phyloP scores from a whole-genome alignment of 768 basidiomycete genomes.

The Lactifluus pinguis region DNA sequence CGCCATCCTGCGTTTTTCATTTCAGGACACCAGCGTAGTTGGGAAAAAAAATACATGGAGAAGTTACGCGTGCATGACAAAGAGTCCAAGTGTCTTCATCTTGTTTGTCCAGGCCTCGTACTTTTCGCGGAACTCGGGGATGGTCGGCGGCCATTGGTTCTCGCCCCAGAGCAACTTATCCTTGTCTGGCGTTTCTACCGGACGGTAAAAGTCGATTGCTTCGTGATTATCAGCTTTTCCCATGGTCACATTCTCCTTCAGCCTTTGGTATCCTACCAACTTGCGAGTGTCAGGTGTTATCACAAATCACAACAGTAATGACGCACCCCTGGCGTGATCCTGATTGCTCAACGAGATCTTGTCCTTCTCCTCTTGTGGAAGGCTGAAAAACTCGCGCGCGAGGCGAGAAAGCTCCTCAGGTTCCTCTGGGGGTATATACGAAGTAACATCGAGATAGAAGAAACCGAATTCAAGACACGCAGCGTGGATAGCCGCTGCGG shows the following conservation, averaged over 20 bases:
- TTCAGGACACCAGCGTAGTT: background rate
- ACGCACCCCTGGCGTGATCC: slow-evolving; percentile 68
- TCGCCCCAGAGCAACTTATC: slow-evolving; percentile 68
- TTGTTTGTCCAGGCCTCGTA: slow-evolving; percentile 73
- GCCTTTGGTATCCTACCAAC: slow-evolving; percentile 58
- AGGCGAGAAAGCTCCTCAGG: slow-evolving; percentile 56
- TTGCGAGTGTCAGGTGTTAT: background rate
- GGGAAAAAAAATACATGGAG: background rate
- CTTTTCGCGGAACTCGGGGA: slow-evolving; percentile 47
- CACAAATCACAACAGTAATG: background rate
- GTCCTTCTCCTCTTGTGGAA: slow-evolving; percentile 55
- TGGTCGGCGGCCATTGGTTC: slow-evolving; percentile 72
- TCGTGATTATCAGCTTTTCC: slow-evolving; percentile 83
- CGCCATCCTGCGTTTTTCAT: slow-evolving; percentile 52
- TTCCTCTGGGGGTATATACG: slow-evolving; percentile 47
- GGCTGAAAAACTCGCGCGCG: slow-evolving; percentile 62
- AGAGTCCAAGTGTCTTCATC: slow-evolving; percentile 75
- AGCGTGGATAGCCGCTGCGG: slow-evolving; percentile 49
- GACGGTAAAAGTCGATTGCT: slow-evolving; percentile 73
- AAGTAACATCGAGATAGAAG: slow-evolving; percentile 75
- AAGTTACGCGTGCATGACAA: slow-evolving; percentile 74
- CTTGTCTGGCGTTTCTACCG: slow-evolving; percentile 61
- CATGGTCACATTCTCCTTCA: slow-evolving; percentile 82
- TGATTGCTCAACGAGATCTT: slow-evolving; percentile 54
- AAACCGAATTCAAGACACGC: slow-evolving; percentile 79